Evolutionary conservation across 306 rosid genomes (phyloP), one percentile per base, ranked within the genome.

Genomic region (peach (Prunus persica)): DNA sequence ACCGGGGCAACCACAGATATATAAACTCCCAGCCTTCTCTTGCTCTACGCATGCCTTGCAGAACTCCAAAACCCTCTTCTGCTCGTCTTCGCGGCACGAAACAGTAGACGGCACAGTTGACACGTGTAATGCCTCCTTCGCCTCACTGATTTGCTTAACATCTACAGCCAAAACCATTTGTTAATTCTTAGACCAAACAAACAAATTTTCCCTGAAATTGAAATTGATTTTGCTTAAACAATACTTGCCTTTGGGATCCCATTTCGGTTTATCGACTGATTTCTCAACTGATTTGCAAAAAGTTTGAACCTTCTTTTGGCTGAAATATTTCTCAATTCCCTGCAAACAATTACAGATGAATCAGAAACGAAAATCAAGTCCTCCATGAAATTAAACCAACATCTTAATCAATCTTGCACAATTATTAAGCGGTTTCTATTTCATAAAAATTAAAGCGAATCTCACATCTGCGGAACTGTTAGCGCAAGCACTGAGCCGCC

Each of bases 1-100:
- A 56, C 99, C 99, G 0, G 99, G 97, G 60, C 97, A 90, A 24
- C 99, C 99, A 27, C 99, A 92, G 0, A 92, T 82, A 50, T 92
- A 95, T 19, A 95, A 73, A 82, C 97, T 89, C 73, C 91, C 93
- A n/a, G 97, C 82, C 80, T 88, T 95, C 71, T 86, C 85, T 41
- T 84, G 89, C 77, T 88, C 91, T 12, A 95, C 45, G 68, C 90
- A 80, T 2, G 82, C 76, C 81, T 95, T 91, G 67, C 96, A 88
- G 84, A 95, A 92, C 74, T 80, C 89, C 28, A 92, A 68, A 58
- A 95, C 89, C 84, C 85, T 84, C 68, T 78, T 82, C 76, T 89
- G 99, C 86, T 95, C 97, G 0, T 79, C 86, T 54, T 95, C 97
- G 4, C 97, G 92, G 72, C 97, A 95, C 62, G 82, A 86, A 0